Conservation (phyloP, 306 rosid species). For the Dalbergia cochinchinensis region DNA sequence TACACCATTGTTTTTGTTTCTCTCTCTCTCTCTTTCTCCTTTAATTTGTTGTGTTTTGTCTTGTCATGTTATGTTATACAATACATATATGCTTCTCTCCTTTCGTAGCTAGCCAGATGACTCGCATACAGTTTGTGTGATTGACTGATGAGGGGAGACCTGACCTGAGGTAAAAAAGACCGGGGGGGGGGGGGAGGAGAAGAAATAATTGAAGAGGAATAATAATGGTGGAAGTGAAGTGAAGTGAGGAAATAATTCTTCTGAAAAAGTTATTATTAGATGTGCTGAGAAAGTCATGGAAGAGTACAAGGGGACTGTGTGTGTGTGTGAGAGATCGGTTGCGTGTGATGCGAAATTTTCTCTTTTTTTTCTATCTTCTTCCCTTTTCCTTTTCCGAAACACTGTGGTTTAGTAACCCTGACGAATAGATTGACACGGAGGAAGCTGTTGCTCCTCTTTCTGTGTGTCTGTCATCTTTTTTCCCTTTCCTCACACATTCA, state of each 20-base stretch:
- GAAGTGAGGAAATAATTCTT: background rate
- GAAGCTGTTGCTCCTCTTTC: slow-evolving; percentile 45
- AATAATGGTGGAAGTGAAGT: background rate
- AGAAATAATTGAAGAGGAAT: background rate
- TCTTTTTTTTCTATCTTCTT: background rate
- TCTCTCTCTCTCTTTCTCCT: background rate
- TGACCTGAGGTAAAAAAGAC: background rate
- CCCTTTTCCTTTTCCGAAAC: slow-evolving; percentile 53
- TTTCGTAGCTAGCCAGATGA: too few relatives aligned
- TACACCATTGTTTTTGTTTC: too few relatives aligned
- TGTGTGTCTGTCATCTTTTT: slow-evolving; percentile 37
- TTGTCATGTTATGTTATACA: background rate
- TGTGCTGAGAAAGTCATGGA: background rate
- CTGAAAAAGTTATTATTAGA: background rate
- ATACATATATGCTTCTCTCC: background rate
- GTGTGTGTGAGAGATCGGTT: slow-evolving; percentile 49
- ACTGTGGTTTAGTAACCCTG: slow-evolving; percentile 68
- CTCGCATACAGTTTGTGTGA: slow-evolving; percentile 37
- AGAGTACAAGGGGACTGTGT: background rate
- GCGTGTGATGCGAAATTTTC: slow-evolving; percentile 61
- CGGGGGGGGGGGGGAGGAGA: background rate
- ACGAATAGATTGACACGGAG: slow-evolving; percentile 58
- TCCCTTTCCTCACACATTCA: background rate
- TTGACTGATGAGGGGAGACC: slow-evolving; percentile 41
- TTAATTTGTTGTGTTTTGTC: slow-evolving; percentile 25